Evolutionary conservation across 768 basidiomycete genomes (phyloP).

Genomic region (Cubamyces sp.): DNA sequence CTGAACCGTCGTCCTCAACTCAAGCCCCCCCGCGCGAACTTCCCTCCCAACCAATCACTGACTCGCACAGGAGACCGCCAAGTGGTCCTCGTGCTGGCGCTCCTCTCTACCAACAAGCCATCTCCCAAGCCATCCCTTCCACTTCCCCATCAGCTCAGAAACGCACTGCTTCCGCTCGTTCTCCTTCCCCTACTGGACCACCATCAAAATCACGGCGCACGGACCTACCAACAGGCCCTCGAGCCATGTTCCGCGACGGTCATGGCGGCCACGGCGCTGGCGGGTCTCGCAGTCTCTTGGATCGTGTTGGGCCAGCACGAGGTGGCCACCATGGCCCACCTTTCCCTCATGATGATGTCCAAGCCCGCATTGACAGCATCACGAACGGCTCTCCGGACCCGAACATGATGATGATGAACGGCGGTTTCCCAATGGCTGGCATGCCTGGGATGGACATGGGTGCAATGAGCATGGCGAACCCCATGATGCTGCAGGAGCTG

Average conservation of each 20-base stretch:
- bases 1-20: constrained; percentile 36
- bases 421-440: constrained; percentile 33
- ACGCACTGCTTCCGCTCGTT: constrained; percentile 66
- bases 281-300: constrained; percentile 64
- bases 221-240: constrained; percentile 82
- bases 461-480: constrained; percentile 62
- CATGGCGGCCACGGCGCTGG: constrained; percentile 35
- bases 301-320: constrained; percentile 66
- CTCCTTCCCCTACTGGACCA: constrained; percentile 63
- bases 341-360: constrained; percentile 61
- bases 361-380: constrained; percentile 79
- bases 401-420: constrained; percentile 53
- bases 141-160: constrained; percentile 58
- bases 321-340: constrained; percentile 17
- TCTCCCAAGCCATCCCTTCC: constrained; percentile 64
- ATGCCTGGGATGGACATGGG: constrained; percentile 65
- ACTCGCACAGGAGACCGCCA: constrained; percentile 48
- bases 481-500: constrained; percentile 82
- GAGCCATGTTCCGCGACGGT: constrained; percentile 65
- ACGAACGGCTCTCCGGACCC: constrained; percentile 52
- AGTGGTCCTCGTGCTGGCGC: constrained; percentile 54
- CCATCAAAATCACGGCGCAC: constrained; percentile 72
- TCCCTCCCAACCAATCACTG: constrained; percentile 40
- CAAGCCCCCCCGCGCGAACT: constrained; percentile 34
- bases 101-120: constrained; percentile 71